Percentiles rank a stretch among this genome's conserved stretches.
These are phyloP conservation scores for Penstemon eatonii DNA, from an alignment of 257 asterid species.

Conservation along the genomic window DNA sequence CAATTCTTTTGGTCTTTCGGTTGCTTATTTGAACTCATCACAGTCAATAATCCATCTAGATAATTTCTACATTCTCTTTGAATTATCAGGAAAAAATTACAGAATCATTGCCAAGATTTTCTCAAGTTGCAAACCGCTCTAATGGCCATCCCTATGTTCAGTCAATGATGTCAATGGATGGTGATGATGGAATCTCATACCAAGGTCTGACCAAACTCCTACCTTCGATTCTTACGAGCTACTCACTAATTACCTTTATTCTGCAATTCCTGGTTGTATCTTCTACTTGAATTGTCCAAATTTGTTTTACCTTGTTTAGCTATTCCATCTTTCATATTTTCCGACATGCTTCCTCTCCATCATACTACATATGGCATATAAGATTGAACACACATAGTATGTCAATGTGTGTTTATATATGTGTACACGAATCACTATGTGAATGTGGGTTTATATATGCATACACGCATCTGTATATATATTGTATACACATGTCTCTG, in stretches of 20 bases:
- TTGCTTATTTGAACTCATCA: not conserved
- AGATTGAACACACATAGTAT: not conserved
- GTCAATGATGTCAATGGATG: constrained; percentile 61
- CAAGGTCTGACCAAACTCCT: constrained; percentile 48
- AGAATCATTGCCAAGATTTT: constrained; percentile 65
- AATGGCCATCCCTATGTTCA: constrained; percentile 74
- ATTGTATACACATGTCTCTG: not conserved
- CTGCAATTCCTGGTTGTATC: not conserved
- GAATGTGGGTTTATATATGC: not conserved
- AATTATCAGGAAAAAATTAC: constrained; percentile 66
- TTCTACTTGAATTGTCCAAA: constrained; percentile 4
- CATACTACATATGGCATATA: not conserved
- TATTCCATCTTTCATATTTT: constrained; percentile 1
- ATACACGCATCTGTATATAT: not conserved
- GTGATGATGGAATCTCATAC: constrained; percentile 82
- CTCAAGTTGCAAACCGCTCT: constrained; percentile 59
- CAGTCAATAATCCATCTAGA: constrained; percentile 22
- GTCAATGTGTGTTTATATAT: not conserved
- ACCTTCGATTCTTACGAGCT: constrained; percentile 11
- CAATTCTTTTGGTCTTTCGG: too few species aligned
- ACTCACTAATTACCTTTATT: constrained; percentile 24
- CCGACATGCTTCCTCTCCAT: not conserved
- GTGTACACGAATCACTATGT: not conserved
- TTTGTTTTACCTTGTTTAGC: not conserved
- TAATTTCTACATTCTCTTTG: constrained; percentile 18